Conservation (phyloP, 306 rosid species). For the Malus orientalis region DNA sequence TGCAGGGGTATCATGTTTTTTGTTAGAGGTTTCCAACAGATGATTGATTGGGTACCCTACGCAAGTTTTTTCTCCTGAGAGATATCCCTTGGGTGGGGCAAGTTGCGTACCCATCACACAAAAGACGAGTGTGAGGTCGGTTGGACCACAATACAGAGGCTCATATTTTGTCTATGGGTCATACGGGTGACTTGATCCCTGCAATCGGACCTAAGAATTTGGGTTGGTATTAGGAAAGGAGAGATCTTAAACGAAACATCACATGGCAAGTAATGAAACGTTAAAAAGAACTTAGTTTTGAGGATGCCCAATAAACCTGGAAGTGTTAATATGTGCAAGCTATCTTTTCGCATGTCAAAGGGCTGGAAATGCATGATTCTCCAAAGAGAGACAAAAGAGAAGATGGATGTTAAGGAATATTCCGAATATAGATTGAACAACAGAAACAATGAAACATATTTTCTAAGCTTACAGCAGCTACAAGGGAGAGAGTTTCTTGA, state of each 20-base stretch:
- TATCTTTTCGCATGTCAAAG: not conserved
- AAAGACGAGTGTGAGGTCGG: not conserved
- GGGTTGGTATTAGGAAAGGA: not conserved
- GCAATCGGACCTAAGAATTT: not conserved
- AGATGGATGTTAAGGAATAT: not conserved
- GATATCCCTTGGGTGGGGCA: no score
- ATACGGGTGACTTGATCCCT: not conserved
- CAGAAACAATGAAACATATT: not conserved
- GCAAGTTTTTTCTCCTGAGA: no score
- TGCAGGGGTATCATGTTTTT: not conserved
- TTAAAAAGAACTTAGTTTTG: not conserved
- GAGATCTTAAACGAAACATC: not conserved
- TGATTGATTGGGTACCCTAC: no score
- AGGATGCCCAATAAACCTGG: not conserved
- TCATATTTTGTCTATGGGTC: no score
- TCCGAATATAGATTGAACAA: not conserved
- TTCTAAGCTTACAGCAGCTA: not conserved
- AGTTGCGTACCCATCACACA: no score
- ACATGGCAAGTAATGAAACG: not conserved
- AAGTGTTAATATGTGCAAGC: not conserved
- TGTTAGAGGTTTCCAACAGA: not conserved
- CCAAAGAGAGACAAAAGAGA: not conserved
- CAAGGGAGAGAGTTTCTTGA: not conserved
- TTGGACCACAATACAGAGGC: not conserved
- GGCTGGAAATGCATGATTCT: not conserved